Evolutionary conservation across 768 basidiomycete species (phyloP), one percentile per base, ranked within the genome.

Genomic region (Suillus subaureus): DNA sequence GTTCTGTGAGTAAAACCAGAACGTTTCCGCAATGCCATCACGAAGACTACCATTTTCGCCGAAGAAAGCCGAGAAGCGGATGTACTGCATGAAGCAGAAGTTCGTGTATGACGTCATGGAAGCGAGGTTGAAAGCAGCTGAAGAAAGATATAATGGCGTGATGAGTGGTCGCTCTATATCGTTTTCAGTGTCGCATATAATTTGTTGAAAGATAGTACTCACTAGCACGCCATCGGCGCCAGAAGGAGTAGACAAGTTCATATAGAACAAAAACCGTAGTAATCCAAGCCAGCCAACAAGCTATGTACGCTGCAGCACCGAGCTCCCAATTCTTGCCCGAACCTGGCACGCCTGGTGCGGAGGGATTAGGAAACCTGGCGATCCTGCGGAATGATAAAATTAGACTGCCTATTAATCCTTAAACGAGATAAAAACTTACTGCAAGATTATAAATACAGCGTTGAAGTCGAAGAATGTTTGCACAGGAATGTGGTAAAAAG

Each of bases 401-500:
- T 2, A 42, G 64, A 42, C 61, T 40, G 37, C 57, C 23, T 26
- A 18, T 5, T 39, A 16, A 60, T 18, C 12, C 61, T 43, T 64
- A 62, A 54, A 45, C 52, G 51, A 26, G 79, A 64, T 47, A 37
- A 45, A 64, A 16, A 89, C 94, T 80, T 73, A 95, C 93, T 94
- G 88, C 49, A 94, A 74, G 70, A 96, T 75, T 70, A 94, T 88
- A 79, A 88, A 96, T 69, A 90, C 88, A 70, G 89, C 88, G 75
- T 96, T 95, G 76, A 95, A 94, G 73, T 97, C 95, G 75, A 96
- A 89, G 73, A 91, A 96, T 1, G 90, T 88, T 75, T 95, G 93
- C 11, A 92, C 74, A 31, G 87, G 87, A 47, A 93, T 78, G 72
- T 93, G 89, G 23, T 85, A 87, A 74, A 94, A 87, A 7, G 87